Base-by-base conservation (phyloP, 2,329 filamentous ascomycete species). In the Apiospora kogelbergensis region DNA sequence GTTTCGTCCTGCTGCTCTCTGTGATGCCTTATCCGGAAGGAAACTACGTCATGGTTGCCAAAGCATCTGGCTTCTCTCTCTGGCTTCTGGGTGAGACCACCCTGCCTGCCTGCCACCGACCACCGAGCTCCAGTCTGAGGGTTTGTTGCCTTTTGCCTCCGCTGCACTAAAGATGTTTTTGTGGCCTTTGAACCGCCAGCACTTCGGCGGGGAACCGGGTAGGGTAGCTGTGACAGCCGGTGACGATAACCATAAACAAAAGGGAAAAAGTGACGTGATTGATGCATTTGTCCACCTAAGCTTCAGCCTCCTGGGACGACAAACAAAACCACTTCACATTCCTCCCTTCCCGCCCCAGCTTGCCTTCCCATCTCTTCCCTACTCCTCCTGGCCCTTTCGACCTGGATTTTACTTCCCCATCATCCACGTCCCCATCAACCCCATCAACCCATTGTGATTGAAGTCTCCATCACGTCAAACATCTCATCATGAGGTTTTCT, bases 401-500 rank as follows among this genome's bases (percentile, higher is more conserved):
- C 63, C 63, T 65, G 63, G 63, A 65, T 17, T 17, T 24, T 11
- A n/a, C 17, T 37, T 10, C 7, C 30, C 30, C 67, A 66, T 15
- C 66, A 24, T 24, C 63, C 30, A 53, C 10, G 9, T 46, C 63
- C 42, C 37, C 67, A 66, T 53, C 10, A 10, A 33, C 33, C 33
- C 63, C 26, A 41, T n/a, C 22, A 63, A 57, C 67, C 9, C 65
- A 44, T 64, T 45, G 20, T 37, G 15, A 30, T 46, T 15, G 30
- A 67, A 68, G 20, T 45, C 65, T 46, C 66, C 73, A 70, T 70
- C 65, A 37, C 24, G 53, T 24, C 11, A 11, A 46, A 24, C 5
- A 24, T 46, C 42, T 65, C 76, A 89, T 72, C 72, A 97, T 98
- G 95, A 96, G 89, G 86, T 88, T 96, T 81, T 82, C 93, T 78